Percentiles rank a stretch among this genome's conserved stretches.
These are phyloP conservation scores for Phaffia rhodozyma DNA, from an alignment of 1,284 basidiomycete genomes.

Conservation along the genomic window DNA sequence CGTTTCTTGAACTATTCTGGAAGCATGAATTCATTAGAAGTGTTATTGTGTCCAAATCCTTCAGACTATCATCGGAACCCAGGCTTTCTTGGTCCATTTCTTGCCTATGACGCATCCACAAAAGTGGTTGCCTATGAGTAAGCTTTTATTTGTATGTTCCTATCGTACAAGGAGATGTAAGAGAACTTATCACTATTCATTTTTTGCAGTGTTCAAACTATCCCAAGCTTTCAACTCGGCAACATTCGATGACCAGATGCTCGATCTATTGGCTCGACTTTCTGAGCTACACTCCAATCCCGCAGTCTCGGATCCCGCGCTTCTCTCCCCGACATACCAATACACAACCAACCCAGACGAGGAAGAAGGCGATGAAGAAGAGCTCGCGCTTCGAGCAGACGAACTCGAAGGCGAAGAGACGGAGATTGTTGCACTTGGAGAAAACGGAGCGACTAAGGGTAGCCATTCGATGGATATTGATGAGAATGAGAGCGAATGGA, in stretches of 20 bases:
- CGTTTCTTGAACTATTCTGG: neutral
- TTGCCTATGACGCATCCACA: constrained; percentile 65
- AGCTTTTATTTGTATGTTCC: constrained; percentile 15
- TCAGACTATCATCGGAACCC: constrained; percentile 60
- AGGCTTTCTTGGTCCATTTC: constrained; percentile 71
- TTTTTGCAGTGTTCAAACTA: constrained; percentile 47
- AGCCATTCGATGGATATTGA: constrained; percentile 8
- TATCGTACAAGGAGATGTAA: neutral
- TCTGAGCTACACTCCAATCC: constrained; percentile 20
- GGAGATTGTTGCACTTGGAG: constrained; percentile 12
- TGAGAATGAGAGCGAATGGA: constrained; percentile 40
- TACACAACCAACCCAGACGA: constrained; percentile 38
- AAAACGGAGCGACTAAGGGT: constrained; percentile 4
- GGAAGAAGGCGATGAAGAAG: constrained; percentile 49
- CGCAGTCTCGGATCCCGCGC: constrained; percentile 19
- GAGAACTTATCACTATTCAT: constrained; percentile 3
- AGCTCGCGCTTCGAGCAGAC: constrained; percentile 32
- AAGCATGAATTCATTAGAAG: constrained; percentile 9
- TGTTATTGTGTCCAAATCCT: neutral
- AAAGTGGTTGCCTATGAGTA: constrained; percentile 58
- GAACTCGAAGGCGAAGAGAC: constrained; percentile 34
- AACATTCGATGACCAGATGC: constrained; percentile 69
- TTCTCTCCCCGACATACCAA: constrained; percentile 8
- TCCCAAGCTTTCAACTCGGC: constrained; percentile 78
- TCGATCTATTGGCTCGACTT: constrained; percentile 38